Evolutionary conservation across 228 moss, liverwort and hornwort species (phyloP).

Genomic region (Sphagnum fallax): DNA sequence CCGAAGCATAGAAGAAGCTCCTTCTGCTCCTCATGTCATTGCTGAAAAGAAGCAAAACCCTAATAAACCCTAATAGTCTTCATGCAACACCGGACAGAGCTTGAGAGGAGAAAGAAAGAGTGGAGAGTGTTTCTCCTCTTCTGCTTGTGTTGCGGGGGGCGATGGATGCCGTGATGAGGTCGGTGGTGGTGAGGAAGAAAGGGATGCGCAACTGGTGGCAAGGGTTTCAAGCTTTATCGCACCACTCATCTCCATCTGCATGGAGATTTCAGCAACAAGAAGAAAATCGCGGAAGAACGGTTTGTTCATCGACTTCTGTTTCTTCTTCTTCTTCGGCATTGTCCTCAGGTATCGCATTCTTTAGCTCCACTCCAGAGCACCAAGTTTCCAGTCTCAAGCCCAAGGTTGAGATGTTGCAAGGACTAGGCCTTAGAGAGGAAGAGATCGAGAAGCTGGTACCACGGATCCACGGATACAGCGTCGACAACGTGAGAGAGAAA

Average conservation of each 20-base stretch:
- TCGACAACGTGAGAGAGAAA: conserved; percentile 44
- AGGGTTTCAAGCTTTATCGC: neutral
- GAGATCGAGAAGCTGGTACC: conserved; percentile 36
- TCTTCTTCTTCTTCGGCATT: no score
- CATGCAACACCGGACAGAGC: no score
- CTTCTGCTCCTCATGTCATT: conserved; percentile 36
- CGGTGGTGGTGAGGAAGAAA: neutral
- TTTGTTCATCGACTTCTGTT: neutral
- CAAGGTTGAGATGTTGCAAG: conserved; percentile 42
- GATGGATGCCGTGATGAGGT: conserved; percentile 7
- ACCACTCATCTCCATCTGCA: neutral
- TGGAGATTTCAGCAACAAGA: neutral
- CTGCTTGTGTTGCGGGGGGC: neutral
- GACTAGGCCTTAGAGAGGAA: conserved; percentile 27
- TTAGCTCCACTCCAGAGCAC: conserved; percentile 7
- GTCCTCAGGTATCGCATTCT: neutral
- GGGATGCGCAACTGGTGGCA: conserved; percentile 1
- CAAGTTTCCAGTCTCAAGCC: conserved; percentile 12
- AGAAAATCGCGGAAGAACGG: neutral
- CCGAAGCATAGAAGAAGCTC: conserved; percentile 19
- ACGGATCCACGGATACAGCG: conserved; percentile 19
- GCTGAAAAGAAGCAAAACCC: no score
- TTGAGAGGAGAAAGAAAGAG: no score
- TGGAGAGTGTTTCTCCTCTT: no score
- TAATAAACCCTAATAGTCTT: no score